phyloP scores from a whole-genome alignment of 1,284 basidiomycete genomes.

The Ganoderma sp. region DNA sequence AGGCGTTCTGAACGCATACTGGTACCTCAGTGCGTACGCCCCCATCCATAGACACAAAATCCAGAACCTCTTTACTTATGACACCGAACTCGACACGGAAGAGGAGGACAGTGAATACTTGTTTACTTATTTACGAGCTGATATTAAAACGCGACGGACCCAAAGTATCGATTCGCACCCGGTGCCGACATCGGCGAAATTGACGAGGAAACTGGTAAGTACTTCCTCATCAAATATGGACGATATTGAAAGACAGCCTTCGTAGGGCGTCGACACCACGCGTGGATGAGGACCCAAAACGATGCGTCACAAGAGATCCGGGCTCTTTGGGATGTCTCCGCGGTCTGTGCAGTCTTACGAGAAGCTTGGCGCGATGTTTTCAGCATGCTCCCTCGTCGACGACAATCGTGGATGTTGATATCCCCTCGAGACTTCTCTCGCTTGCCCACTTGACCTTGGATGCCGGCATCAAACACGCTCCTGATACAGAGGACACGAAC shows the following conservation, averaged over 20 bases:
- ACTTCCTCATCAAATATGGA: neutral
- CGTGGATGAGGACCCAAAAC: neutral
- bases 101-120: neutral
- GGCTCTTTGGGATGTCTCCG: neutral
- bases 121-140: too few relatives aligned
- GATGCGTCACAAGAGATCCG: neutral
- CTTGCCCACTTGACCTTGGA: slow-evolving; percentile 38
- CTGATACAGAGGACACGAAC: slow-evolving; percentile 33
- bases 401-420: neutral
- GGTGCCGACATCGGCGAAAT: too few relatives aligned
- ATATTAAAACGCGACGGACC: neutral
- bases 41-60: slow-evolving; percentile 31
- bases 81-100: neutral
- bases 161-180: too few relatives aligned
- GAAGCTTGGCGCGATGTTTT: slow-evolving; percentile 1
- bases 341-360: neutral
- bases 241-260: neutral
- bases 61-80: too few relatives aligned
- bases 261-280: neutral
- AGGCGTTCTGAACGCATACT: slow-evolving; percentile 36
- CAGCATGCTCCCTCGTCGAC: neutral
- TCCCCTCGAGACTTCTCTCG: neutral
- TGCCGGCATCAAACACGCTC: slow-evolving; percentile 33
- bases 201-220: too few relatives aligned
- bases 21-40: slow-evolving; percentile 40